Base-by-base conservation (phyloP, 1,139 yeast genomes). In the Pichia kudriavzevii region DNA sequence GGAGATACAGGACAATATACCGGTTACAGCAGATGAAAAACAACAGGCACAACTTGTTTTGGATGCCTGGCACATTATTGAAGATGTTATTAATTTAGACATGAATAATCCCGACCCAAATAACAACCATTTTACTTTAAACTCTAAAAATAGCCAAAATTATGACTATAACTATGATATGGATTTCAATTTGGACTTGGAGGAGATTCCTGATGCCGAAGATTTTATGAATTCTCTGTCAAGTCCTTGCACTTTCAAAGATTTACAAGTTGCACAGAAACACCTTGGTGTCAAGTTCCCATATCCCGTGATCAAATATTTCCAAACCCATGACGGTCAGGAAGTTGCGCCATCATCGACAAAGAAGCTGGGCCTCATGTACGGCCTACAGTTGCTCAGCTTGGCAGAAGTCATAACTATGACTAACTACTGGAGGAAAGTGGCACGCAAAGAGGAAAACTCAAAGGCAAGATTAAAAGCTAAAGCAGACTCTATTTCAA, bases 261-360 rank as follows among this genome's bases (percentile, higher is more conserved):
- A 80, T 52, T 60, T 80, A 30, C 56, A 58, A 22, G 79, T 73
- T 46, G 79, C 80, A 21, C 85, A 79, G 52, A 69, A 69, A 46
- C 87, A 79, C 53, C 60, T 80, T 48, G 67, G 64, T 23, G 59
- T 76, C 20, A 59, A 55, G 38, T 63, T 79, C 26, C 91, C 91
- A 1, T 59, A 68, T 6, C 69, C 81, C 34, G 75, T 80, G 8
- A 50, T 68, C 24, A 79, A 79, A 19, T 77, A 79, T 30, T 64
- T 69, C 45, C 64, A 72, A 39, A 56, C 75, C 26, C 83, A 82
- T 36, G 88, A 79, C 47, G 91, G 91, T 13, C 91, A 80, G 56
- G 63, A 68, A 52, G 58, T 68, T 52, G 43, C 72, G 50, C 68
- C 65, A 13, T 58, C 64, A 13, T 51, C 64, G 40, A 67, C 74